A percentile compares a stretch with the other conserved stretches of the same genome.
phyloP scores from a whole-genome alignment of 208 protist genomes.

The Naegleria lovaniensis region DNA sequence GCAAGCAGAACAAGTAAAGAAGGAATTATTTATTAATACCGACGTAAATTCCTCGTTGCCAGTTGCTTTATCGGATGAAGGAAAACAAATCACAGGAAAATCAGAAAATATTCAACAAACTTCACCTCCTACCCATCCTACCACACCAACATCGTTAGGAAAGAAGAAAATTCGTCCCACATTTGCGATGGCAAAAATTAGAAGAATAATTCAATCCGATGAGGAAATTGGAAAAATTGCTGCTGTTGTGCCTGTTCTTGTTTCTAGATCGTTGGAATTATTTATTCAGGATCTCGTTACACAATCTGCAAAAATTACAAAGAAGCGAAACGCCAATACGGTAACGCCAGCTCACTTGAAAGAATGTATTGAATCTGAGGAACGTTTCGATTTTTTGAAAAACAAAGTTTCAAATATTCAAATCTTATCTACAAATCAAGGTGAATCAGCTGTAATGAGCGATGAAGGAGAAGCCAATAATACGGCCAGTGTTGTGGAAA shows the following conservation, averaged over 20 bases:
- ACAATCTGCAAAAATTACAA: slow-evolving; percentile 30
- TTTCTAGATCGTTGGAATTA: slow-evolving; percentile 41
- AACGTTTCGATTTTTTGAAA: slow-evolving; percentile 42
- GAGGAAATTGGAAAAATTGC: slow-evolving; percentile 51
- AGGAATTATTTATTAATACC: too few relatives aligned
- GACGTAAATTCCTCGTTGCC: too few relatives aligned
- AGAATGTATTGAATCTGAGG: background rate
- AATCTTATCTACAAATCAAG: background rate
- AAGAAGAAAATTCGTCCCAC: too few relatives aligned
- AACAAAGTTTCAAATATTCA: slow-evolving; percentile 26
- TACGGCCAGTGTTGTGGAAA: background rate
- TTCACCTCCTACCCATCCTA: too few relatives aligned
- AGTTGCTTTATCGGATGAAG: too few relatives aligned
- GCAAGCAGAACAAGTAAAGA: too few relatives aligned
- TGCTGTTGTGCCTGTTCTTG: slow-evolving; percentile 33
- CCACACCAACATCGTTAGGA: too few relatives aligned
- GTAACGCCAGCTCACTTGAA: slow-evolving; percentile 35
- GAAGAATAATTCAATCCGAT: slow-evolving; percentile 50
- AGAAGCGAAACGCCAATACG: slow-evolving; percentile 27
- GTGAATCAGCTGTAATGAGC: background rate
- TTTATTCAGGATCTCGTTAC: slow-evolving; percentile 41
- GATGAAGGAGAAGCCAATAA: background rate
- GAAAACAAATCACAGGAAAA: too few relatives aligned
- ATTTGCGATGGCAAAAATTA: slow-evolving; percentile 39
- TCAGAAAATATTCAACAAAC: too few relatives aligned